Evolutionary conservation across 163 green algal genomes (phyloP).

Genomic region (Prototheca stagnorum): DNA sequence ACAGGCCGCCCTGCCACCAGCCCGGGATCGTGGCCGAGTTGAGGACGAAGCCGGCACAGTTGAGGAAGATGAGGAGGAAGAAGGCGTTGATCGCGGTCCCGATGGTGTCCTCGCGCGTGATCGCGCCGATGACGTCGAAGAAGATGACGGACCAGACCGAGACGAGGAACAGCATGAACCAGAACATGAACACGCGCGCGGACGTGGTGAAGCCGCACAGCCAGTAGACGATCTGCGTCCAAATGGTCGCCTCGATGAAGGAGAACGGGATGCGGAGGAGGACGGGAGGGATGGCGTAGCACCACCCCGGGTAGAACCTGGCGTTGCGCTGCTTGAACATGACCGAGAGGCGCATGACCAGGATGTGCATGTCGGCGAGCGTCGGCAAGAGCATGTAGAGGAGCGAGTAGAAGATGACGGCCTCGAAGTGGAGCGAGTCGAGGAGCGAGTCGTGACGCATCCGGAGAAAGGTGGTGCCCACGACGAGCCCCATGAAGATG

Average conservation of each 20-base stretch:
- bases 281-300: slow-evolving; percentile 34
- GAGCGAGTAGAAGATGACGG: slow-evolving; percentile 13
- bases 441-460: slow-evolving; percentile 8
- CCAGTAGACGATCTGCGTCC: slow-evolving; percentile 40
- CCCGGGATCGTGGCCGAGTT: slow-evolving; percentile 24
- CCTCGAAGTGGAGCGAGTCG: slow-evolving; percentile 27
- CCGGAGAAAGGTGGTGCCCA: slow-evolving; percentile 33
- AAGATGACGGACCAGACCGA: slow-evolving; percentile 25
- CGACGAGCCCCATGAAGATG: slow-evolving; percentile 30
- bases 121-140: slow-evolving; percentile 26
- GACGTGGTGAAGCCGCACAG: slow-evolving; percentile 12
- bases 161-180: slow-evolving; percentile 21
- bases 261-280: slow-evolving; percentile 43
- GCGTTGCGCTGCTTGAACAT: slow-evolving; percentile 49
- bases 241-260: slow-evolving; percentile 37
- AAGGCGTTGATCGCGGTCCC: slow-evolving; percentile 18
- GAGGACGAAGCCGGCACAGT: slow-evolving; percentile 43
- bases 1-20: slow-evolving; percentile 39
- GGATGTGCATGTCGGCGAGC: slow-evolving; percentile 20
- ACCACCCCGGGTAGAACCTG: slow-evolving; percentile 26
- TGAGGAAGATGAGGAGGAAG: slow-evolving; percentile 35
- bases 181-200: slow-evolving; percentile 40
- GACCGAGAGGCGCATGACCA: slow-evolving; percentile 23
- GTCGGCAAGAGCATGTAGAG: slow-evolving; percentile 2
- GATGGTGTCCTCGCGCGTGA: slow-evolving; percentile 18